A percentile compares a stretch with the other conserved stretches of the same genome.
Evolutionary conservation across 2,329 filamentous ascomycete genomes (phyloP).

Genomic region (Trichoderma afroharzianum): DNA sequence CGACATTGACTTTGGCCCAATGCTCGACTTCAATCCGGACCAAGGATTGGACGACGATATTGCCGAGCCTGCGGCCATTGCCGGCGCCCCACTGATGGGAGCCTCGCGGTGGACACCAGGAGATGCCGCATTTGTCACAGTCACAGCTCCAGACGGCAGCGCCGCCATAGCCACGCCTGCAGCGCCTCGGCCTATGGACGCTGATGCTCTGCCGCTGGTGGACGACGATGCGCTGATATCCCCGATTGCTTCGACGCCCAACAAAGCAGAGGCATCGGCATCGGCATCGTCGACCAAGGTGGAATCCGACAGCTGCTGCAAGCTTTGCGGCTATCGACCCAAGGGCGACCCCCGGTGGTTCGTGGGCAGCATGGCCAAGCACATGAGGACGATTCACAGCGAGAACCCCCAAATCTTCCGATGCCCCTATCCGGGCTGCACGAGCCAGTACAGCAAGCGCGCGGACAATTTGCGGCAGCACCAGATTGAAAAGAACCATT

Average conservation of each 20-base stretch:
- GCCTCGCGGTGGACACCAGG: not conserved
- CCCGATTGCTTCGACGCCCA: conserved; percentile 10
- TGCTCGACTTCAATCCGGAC: conserved; percentile 20
- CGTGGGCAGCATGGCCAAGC: conserved; percentile 56
- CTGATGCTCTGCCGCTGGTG: not conserved
- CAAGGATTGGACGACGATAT: not conserved
- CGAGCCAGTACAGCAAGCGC: conserved; percentile 53
- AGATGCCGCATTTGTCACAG: not conserved
- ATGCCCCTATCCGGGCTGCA: conserved; percentile 52
- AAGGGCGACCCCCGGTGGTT: conserved; percentile 58
- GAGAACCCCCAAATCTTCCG: conserved; percentile 49
- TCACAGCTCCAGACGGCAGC: not conserved
- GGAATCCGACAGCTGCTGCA: conserved; percentile 46
- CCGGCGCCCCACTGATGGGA: not conserved
- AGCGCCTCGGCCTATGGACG: not conserved
- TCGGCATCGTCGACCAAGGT: conserved; percentile 29
- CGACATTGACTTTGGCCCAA: conserved; percentile 22
- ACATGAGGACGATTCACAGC: conserved; percentile 52
- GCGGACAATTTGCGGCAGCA: conserved; percentile 55
- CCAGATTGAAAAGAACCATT: conserved; percentile 54
- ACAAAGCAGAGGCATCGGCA: not conserved
- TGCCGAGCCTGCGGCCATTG: not conserved
- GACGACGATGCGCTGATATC: not conserved
- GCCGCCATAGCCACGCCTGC: not conserved
- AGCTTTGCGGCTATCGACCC: conserved; percentile 52